Evolutionary conservation across 2,329 filamentous ascomycete species (phyloP).

Genomic region (Fusarium poae): DNA sequence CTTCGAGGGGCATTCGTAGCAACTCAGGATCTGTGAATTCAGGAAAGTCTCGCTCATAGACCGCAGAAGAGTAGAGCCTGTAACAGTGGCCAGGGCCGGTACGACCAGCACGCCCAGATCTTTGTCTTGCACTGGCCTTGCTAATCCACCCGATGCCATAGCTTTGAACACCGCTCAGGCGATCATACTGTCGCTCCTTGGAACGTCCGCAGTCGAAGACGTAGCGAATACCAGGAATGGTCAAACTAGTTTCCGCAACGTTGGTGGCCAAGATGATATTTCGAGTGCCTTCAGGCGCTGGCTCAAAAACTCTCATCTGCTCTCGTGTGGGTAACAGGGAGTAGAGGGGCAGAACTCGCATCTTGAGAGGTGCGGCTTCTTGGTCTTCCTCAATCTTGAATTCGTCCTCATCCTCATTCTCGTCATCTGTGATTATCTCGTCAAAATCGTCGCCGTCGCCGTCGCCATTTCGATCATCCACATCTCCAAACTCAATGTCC

Average conservation of each 20-base stretch:
- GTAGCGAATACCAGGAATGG: slow-evolving; percentile 93
- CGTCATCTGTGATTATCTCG: slow-evolving; percentile 69
- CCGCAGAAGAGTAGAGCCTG: slow-evolving; percentile 90
- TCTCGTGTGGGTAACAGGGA: slow-evolving; percentile 91
- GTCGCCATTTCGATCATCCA: slow-evolving; percentile 74
- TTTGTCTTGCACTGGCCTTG: slow-evolving; percentile 93
- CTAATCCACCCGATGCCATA: slow-evolving; percentile 98
- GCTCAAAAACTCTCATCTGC: slow-evolving; percentile 90
- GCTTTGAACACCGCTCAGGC: slow-evolving; percentile 90
- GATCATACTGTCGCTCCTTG: slow-evolving; percentile 92
- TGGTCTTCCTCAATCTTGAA: slow-evolving; percentile 77
- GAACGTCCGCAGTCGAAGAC: slow-evolving; percentile 95
- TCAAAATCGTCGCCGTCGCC: slow-evolving; percentile 71
- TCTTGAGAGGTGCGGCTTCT: slow-evolving; percentile 72
- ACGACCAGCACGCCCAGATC: slow-evolving; percentile 92
- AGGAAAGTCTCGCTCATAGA: slow-evolving; percentile 90
- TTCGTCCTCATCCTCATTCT: slow-evolving; percentile 73
- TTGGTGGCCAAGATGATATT: slow-evolving; percentile 94
- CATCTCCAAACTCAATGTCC: slow-evolving; percentile 84
- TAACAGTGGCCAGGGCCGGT: slow-evolving; percentile 98
- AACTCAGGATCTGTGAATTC: slow-evolving; percentile 92
- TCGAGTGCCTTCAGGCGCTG: slow-evolving; percentile 83
- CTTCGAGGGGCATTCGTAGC: slow-evolving; percentile 90
- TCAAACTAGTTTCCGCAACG: slow-evolving; percentile 96
- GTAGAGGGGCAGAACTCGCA: slow-evolving; percentile 94